Evolutionary conservation across 768 basidiomycete species (phyloP), one percentile per base, ranked within the genome.

Genomic region (Psilocybe subaeruginosa): DNA sequence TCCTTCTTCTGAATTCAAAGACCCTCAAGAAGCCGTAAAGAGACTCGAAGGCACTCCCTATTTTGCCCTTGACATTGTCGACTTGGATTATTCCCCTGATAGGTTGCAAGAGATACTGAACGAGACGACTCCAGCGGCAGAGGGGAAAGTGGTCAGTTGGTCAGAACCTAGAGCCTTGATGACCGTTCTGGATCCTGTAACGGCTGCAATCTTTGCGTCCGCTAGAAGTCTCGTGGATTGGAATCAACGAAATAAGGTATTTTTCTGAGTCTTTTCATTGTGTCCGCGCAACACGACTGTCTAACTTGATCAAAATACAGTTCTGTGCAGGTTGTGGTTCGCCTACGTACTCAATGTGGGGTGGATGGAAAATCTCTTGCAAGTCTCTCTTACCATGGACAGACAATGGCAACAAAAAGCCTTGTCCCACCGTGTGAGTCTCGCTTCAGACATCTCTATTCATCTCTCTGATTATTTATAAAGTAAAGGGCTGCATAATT

Each of bases 351-450:
- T 91, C 93, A 0, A 79, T 93, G 66, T 98, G 97, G 97, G 95
- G 87, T 3, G 97, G 97, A 0, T 99, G 95, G 96, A 99, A 99
- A 75, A 76, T 95, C 1, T 82, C 85, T 3, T 99, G 97, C 73
- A 78, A 83, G 5, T 83, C 91, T 0, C 72, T 92, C 29, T 73
- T 93, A 17, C 91, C 92, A 5, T 93, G 92, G 90, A 80, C 83
- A 5, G 81, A 89, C 62, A 87, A 87, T 56, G 74, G 76, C 43
- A 84, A 81, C 45, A 80, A 77, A 66, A 85, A 84, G 67, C 87
- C 88, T 3, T 94, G 93, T 77, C 83, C 83, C 4, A 88, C 92
- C 43, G 82, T 76, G 91, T 93, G 78, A 39, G 86, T 54, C 14
- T 54, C 27, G 9, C 54, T 43, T 33, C 33, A 49, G 29, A 12